A percentile compares a stretch with the other conserved stretches of the same genome.
Conservation (phyloP, 2,329 filamentous ascomycete species). For the Tolypocladium pustulatum region DNA sequence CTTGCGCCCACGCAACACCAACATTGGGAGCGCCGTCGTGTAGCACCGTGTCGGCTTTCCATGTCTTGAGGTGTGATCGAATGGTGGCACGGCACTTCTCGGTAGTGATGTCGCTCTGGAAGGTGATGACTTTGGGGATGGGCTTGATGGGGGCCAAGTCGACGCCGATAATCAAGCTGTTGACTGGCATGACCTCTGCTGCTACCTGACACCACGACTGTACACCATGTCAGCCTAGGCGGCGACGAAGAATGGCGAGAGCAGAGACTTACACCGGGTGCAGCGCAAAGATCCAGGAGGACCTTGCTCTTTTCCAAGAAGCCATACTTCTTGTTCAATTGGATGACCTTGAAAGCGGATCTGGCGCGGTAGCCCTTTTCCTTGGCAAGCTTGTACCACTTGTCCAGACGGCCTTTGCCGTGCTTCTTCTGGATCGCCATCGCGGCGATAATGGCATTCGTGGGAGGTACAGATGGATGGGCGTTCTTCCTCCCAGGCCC, state of each 20-base stretch:
- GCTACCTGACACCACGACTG: constrained; percentile 95
- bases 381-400: constrained; percentile 98
- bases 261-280: constrained; percentile 62
- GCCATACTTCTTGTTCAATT: constrained; percentile 98
- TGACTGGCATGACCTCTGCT: constrained; percentile 84
- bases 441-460: constrained; percentile 5
- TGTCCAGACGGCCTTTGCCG: constrained; percentile 95
- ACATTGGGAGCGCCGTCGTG: constrained; percentile 98
- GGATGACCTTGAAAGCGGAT: constrained; percentile 95
- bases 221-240: neutral
- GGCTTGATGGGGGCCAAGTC: constrained; percentile 93
- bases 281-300: constrained; percentile 92
- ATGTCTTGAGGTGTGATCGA: constrained; percentile 80
- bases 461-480: neutral
- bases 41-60: constrained; percentile 91
- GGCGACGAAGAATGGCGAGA: neutral
- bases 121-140: constrained; percentile 86
- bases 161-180: constrained; percentile 86
- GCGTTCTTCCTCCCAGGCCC: constrained; percentile 4
- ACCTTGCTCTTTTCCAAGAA: constrained; percentile 97
- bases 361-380: constrained; percentile 95
- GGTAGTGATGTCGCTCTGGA: constrained; percentile 96
- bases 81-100: constrained; percentile 92
- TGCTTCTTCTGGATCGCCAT: constrained; percentile 99
- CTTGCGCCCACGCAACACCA: constrained; percentile 94